Conservation (phyloP, 192 early-diverging fungal species). For the Coemansia sp. region DNA sequence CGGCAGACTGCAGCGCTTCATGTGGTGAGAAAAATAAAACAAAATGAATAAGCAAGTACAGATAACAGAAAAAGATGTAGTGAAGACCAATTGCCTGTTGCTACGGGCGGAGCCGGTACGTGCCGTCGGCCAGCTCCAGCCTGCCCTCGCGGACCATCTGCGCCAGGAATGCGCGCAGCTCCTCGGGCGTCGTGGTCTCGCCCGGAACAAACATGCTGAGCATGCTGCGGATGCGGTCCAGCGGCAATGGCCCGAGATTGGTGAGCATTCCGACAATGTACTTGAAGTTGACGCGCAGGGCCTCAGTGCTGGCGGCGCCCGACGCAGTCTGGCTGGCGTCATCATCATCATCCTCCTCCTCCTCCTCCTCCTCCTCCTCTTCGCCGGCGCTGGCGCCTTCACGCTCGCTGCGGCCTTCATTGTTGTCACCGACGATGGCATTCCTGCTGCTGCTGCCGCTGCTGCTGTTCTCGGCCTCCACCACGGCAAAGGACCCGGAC, state of each 20-base stretch:
- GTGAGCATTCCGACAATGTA: slow-evolving; percentile 61
- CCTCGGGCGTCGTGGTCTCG: slow-evolving; percentile 35
- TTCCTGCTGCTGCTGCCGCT: slow-evolving; percentile 1
- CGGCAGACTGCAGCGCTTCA: slow-evolving; percentile 77
- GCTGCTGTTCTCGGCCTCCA: slow-evolving; percentile 13
- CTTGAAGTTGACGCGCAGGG: slow-evolving; percentile 54
- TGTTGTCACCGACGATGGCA: background rate
- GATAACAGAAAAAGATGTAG: too few relatives aligned
- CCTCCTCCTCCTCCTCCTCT: background rate
- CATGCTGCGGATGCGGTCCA: slow-evolving; percentile 59
- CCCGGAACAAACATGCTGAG: slow-evolving; percentile 56
- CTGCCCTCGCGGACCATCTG: slow-evolving; percentile 56
- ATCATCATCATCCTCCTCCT: background rate
- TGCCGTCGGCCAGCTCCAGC: slow-evolving; percentile 49
- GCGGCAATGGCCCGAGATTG: slow-evolving; percentile 58
- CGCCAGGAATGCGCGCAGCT: slow-evolving; percentile 48
- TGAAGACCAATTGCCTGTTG: background rate
- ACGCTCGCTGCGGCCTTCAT: background rate
- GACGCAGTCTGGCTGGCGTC: slow-evolving; percentile 2
- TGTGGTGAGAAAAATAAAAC: slow-evolving; percentile 70
- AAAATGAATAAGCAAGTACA: background rate
- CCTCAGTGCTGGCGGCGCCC: slow-evolving; percentile 27
- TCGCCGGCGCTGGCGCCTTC: background rate
- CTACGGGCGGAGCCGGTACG: slow-evolving; percentile 40
- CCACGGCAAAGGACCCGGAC: slow-evolving; percentile 16